Percentiles rank a stretch among this genome's conserved stretches.
Evolutionary conservation across 1,139 yeast species (phyloP).

Genomic region (Debaryomycetaceae sp.): DNA sequence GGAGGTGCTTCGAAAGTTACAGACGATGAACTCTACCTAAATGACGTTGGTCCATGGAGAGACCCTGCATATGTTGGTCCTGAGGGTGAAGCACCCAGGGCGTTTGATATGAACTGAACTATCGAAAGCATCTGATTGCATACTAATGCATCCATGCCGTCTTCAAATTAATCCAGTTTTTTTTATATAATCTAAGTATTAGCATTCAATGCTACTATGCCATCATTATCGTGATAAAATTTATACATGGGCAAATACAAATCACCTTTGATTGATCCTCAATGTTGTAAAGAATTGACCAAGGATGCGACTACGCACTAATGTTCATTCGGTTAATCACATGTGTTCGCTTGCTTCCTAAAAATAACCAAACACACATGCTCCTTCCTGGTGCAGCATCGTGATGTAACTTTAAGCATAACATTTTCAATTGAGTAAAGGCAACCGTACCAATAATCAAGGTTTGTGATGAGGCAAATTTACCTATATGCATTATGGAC

Average conservation of each 20-base stretch:
- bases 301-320: no score
- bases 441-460: neutral
- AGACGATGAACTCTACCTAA: constrained; percentile 78
- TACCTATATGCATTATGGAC: neutral
- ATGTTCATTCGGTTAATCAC: no score
- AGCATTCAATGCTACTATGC: neutral
- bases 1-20: constrained; percentile 76
- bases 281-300: no score
- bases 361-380: no score
- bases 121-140: neutral
- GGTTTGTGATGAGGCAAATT: no score
- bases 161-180: neutral
- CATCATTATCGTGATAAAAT: neutral
- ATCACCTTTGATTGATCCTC: no score
- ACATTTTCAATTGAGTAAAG: neutral
- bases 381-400: no score
- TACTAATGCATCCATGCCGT: neutral
- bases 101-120: neutral
- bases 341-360: no score
- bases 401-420: neutral
- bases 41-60: constrained; percentile 98
- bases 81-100: constrained; percentile 78
- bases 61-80: constrained; percentile 79
- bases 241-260: no score
- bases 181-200: neutral